phyloP scores from a whole-genome alignment of 1,139 yeast genomes.

The Sugiyamaella grinbergsii region DNA sequence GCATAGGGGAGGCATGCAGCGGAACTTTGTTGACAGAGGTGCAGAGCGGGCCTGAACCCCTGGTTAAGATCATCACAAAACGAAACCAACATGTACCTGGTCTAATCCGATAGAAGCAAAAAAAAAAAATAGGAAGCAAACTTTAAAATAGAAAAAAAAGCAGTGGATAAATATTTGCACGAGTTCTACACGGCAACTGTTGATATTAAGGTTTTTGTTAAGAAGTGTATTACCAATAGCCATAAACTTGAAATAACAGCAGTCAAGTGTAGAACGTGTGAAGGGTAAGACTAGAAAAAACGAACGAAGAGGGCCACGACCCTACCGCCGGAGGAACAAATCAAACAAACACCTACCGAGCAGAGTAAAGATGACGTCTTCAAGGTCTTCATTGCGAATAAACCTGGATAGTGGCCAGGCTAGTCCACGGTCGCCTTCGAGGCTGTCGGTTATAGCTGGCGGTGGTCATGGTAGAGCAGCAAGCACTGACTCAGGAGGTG shows the following conservation, averaged over 20 bases:
- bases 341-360: background rate
- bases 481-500: constrained; percentile 10
- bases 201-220: too few relatives aligned
- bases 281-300: too few relatives aligned
- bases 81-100: constrained; percentile 4
- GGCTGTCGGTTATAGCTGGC: background rate
- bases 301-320: too few relatives aligned
- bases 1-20: too few relatives aligned
- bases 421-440: constrained; percentile 11
- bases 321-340: too few relatives aligned
- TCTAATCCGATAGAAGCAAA: background rate
- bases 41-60: background rate
- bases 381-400: constrained; percentile 12
- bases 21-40: too few relatives aligned
- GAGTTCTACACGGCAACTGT: too few relatives aligned
- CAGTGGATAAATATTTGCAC: too few relatives aligned
- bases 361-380: constrained; percentile 7
- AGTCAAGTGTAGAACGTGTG: too few relatives aligned
- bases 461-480: background rate
- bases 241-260: background rate
- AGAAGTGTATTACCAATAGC: too few relatives aligned
- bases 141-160: background rate
- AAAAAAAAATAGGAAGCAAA: background rate
- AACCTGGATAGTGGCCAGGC: background rate
- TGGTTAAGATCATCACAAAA: background rate